phyloP scores from a whole-genome alignment of 2,329 filamentous ascomycete species.

The Ilyonectria mors-panacis region DNA sequence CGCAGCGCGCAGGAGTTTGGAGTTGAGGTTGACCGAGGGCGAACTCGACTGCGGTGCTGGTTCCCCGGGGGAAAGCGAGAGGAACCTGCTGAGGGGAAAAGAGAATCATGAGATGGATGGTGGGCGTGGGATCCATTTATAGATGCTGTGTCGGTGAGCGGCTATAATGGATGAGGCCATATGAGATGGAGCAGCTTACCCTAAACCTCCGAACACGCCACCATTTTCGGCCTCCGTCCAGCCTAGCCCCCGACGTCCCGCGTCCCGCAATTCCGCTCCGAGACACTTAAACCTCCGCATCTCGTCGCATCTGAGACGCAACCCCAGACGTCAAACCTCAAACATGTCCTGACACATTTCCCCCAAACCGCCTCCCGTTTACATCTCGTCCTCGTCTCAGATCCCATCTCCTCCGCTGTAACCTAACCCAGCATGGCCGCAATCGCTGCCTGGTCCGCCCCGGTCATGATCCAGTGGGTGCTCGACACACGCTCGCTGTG shows the following conservation, averaged over 20 bases:
- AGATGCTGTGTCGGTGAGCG: neutral
- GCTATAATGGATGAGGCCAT: neutral
- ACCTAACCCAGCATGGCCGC: neutral
- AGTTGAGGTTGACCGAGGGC: conserved; percentile 24
- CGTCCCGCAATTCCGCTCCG: conserved; percentile 17
- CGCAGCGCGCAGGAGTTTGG: conserved; percentile 21
- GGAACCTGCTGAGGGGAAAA: conserved; percentile 32
- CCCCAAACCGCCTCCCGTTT: neutral
- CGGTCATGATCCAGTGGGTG: conserved; percentile 71
- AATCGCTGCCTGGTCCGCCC: conserved; percentile 33
- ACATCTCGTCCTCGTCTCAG: neutral
- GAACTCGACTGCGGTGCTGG: conserved; percentile 40
- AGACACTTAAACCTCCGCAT: conserved; percentile 13
- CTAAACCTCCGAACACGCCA: conserved; percentile 1
- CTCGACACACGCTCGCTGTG: conserved; percentile 73
- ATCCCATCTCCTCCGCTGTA: neutral
- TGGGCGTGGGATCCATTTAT: conserved; percentile 16
- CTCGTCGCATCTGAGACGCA: conserved; percentile 3
- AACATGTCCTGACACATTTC: conserved; percentile 10
- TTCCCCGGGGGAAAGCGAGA: conserved; percentile 18
- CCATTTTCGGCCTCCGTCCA: neutral
- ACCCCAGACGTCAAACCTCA: conserved; percentile 2
- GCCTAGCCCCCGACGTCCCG: conserved; percentile 11
- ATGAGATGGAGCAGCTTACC: neutral
- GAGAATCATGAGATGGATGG: too few relatives aligned